Evolutionary conservation across 2,329 filamentous ascomycete genomes (phyloP).

Genomic region (Arthroderma sp.): DNA sequence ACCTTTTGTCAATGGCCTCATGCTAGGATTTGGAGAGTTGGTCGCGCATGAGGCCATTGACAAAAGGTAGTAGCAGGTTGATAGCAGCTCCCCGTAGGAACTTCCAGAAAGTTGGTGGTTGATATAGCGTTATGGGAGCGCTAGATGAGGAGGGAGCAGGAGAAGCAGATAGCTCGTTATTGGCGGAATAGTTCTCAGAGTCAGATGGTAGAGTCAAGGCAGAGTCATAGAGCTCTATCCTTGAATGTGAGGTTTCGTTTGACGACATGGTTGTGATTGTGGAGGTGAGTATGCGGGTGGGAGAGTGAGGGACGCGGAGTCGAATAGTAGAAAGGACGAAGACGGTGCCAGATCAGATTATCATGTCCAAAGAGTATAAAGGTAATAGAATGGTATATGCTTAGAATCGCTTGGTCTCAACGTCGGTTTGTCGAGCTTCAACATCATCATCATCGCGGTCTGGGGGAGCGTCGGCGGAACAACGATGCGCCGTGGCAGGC

Average conservation of each 20-base stretch:
- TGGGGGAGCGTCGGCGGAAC: no score
- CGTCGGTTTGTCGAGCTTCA: no score
- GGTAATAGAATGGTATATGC: no score
- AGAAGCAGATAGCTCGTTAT: slow-evolving; percentile 24
- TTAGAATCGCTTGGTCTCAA: no score
- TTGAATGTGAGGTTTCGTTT: slow-evolving; percentile 17
- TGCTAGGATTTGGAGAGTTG: slow-evolving; percentile 93
- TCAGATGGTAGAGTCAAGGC: slow-evolving; percentile 34
- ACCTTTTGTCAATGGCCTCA: slow-evolving; percentile 93
- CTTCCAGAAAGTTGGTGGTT: slow-evolving; percentile 75
- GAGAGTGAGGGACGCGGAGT: no score
- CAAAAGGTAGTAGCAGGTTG: slow-evolving; percentile 86
- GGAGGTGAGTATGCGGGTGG: no score
- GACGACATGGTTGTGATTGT: slow-evolving; percentile 33
- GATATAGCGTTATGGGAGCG: slow-evolving; percentile 61
- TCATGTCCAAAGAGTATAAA: no score
- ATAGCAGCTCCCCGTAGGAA: slow-evolving; percentile 80
- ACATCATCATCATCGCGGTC: no score
- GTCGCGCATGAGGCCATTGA: slow-evolving; percentile 98
- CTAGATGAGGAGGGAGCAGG: slow-evolving; percentile 22
- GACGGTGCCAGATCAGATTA: no score
- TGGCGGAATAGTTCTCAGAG: slow-evolving; percentile 34
- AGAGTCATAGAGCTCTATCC: slow-evolving; percentile 30
- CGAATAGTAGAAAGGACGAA: no score
- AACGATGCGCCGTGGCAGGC: no score